These are phyloP conservation scores for Stropharia rugosoannulata DNA, from an alignment of 768 basidiomycete genomes.

Conservation along the genomic window DNA sequence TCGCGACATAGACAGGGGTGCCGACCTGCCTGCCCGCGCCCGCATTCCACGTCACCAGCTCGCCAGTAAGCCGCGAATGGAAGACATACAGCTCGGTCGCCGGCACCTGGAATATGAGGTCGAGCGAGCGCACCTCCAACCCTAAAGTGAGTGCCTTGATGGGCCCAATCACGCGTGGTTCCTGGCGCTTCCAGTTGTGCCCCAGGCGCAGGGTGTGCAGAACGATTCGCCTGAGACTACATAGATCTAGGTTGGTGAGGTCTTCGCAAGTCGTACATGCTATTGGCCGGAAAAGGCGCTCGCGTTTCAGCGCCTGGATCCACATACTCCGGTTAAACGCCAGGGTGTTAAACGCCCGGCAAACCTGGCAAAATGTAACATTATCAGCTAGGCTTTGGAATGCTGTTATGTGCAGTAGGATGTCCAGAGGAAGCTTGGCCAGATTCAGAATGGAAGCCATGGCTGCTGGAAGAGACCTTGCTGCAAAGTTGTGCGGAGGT, in stretches of 20 bases:
- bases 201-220: constrained; percentile 26
- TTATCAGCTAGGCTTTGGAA: constrained; percentile 21
- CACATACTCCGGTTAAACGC: constrained; percentile 25
- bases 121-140: constrained; percentile 8
- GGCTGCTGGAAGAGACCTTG: neutral
- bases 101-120: constrained; percentile 27
- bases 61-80: constrained; percentile 18
- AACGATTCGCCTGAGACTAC: constrained; percentile 23
- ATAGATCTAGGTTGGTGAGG: constrained; percentile 17
- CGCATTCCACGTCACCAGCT: constrained; percentile 19
- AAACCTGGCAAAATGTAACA: constrained; percentile 16
- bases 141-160: constrained; percentile 16
- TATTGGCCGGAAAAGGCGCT: constrained; percentile 24
- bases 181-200: constrained; percentile 26
- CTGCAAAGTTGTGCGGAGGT: neutral
- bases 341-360: constrained; percentile 16
- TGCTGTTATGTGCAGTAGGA: constrained; percentile 20
- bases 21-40: constrained; percentile 11
- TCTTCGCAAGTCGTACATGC: constrained; percentile 27
- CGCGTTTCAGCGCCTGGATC: constrained; percentile 24
- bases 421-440: constrained; percentile 20
- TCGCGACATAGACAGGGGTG: constrained; percentile 12
- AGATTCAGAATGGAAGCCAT: neutral
- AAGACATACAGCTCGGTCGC: constrained; percentile 24
- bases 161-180: constrained; percentile 12